Base-by-base conservation (phyloP, 78 protist species). In the Emiliania huxleyi region DNA sequence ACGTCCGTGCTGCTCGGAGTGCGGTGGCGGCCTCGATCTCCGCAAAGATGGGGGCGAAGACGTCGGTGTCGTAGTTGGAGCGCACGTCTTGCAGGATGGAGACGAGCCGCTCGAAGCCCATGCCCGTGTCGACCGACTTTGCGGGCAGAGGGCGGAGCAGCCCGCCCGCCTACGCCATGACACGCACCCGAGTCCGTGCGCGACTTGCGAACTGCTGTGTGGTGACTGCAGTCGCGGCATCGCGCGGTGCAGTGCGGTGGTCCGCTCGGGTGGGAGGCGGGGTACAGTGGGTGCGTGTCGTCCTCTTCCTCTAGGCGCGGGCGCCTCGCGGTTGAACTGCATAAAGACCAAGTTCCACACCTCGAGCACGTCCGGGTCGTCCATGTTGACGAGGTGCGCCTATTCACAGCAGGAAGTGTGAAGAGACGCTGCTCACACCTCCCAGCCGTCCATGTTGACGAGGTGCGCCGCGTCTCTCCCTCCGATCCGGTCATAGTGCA, bases 341-440 rank as follows among this genome's bases (percentile, higher is more conserved):
- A 99, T 99, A 91, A 99, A 99, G 87, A 99, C 99, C 25, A 97
- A 77, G 95, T 99, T 99, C 99, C 99, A 99, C 75, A 99, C 95
- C 95, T 99, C 99, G 44, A 99, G 90, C 37, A 99, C 98, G 77
- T 95, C 93, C 40, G 99, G 99, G 71, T 97, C 98, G 94, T 98
- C 99, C 56, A 49, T 62, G 97, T 98, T 98, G n/a, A n/a, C n/a
- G n/a, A n/a, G n/a, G n/a, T n/a, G n/a, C n/a, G n/a, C n/a, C n/a
- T n/a, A n/a, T n/a, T n/a, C n/a, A n/a, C n/a, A n/a, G n/a, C n/a
- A n/a, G n/a, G n/a, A n/a, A n/a, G n/a, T n/a, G n/a, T n/a, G n/a
- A n/a, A n/a, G n/a, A n/a, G n/a, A n/a, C n/a, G n/a, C n/a, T n/a
- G n/a, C n/a, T n/a, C n/a, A n/a, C 37, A 99, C 98, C 69, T 95